A percentile compares a stretch with the other conserved stretches of the same genome.
phyloP scores from a whole-genome alignment of 2,329 filamentous ascomycete species.

The Alternaria triticina region DNA sequence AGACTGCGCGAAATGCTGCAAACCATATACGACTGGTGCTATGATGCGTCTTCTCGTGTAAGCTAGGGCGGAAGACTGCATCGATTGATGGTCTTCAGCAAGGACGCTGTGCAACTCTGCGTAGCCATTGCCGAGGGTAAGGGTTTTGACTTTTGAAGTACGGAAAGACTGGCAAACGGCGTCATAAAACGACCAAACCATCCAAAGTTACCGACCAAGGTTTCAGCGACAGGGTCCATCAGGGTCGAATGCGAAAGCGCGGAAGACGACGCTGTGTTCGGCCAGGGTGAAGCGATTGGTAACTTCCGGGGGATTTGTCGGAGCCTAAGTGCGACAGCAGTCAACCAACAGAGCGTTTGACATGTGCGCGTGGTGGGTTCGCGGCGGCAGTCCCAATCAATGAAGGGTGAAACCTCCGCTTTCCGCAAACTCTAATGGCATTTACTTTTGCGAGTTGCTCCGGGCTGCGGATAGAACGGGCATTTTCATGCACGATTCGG shows the following conservation, averaged over 20 bases:
- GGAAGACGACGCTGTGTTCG: neutral
- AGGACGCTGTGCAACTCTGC: neutral
- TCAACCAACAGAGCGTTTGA: constrained; percentile 11
- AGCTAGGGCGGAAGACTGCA: constrained; percentile 1
- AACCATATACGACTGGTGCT: neutral
- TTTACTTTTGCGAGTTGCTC: constrained; percentile 11
- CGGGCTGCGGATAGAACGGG: constrained; percentile 2
- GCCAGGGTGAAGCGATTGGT: constrained; percentile 2
- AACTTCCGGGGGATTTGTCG: constrained; percentile 2
- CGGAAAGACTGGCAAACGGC: neutral
- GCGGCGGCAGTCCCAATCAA: constrained; percentile 2
- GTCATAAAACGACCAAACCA: neutral
- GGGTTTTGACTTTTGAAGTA: neutral
- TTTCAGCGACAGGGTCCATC: neutral
- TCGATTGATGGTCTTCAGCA: constrained; percentile 2
- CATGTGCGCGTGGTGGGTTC: constrained; percentile 11
- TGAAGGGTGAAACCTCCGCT: constrained; percentile 15
- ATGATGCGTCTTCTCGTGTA: neutral
- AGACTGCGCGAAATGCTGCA: neutral
- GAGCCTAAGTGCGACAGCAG: neutral
- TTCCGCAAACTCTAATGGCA: neutral
- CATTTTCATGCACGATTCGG: constrained; percentile 6
- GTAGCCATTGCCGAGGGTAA: neutral
- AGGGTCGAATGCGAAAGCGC: neutral
- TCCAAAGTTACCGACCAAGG: neutral